These are phyloP conservation scores for Collariella sp. DNA, from an alignment of 495 filamentous ascomycete genomes.

Conservation along the genomic window DNA sequence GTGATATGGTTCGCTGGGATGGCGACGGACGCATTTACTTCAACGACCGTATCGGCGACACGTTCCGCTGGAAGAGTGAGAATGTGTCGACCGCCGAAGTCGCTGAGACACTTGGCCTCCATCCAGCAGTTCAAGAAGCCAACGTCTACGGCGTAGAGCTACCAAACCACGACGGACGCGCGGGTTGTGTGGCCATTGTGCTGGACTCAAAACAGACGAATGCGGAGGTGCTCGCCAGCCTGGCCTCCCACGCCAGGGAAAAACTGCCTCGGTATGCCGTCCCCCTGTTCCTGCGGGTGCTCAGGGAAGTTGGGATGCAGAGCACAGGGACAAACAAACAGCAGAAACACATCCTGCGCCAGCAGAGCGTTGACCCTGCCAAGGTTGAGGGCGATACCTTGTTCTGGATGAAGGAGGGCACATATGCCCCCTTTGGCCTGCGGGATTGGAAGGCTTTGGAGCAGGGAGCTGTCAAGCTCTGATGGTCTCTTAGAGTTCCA, in stretches of 20 bases:
- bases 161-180: conserved; percentile 78
- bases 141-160: conserved; percentile 84
- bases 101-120: conserved; percentile 56
- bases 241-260: conserved; percentile 50
- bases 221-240: conserved; percentile 38
- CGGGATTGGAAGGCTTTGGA: conserved; percentile 61
- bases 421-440: conserved; percentile 59
- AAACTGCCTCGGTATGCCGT: conserved; percentile 63
- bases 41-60: conserved; percentile 84
- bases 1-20: conserved; percentile 72
- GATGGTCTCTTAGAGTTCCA: not conserved
- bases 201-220: conserved; percentile 29
- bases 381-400: conserved; percentile 50
- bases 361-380: conserved; percentile 60
- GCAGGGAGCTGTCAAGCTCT: conserved; percentile 61
- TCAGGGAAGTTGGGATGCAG: conserved; percentile 45
- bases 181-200: conserved; percentile 68
- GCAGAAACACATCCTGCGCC: conserved; percentile 61
- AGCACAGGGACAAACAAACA: conserved; percentile 83
- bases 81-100: conserved; percentile 86
- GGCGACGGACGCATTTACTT: conserved; percentile 71
- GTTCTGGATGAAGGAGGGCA: conserved; percentile 54
- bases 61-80: conserved; percentile 93
- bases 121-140: conserved; percentile 62
- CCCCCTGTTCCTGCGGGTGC: conserved; percentile 67